Evolutionary conservation across 176 grass and related monocot genomes (phyloP).

Genomic region (Musa schizocarpa): DNA sequence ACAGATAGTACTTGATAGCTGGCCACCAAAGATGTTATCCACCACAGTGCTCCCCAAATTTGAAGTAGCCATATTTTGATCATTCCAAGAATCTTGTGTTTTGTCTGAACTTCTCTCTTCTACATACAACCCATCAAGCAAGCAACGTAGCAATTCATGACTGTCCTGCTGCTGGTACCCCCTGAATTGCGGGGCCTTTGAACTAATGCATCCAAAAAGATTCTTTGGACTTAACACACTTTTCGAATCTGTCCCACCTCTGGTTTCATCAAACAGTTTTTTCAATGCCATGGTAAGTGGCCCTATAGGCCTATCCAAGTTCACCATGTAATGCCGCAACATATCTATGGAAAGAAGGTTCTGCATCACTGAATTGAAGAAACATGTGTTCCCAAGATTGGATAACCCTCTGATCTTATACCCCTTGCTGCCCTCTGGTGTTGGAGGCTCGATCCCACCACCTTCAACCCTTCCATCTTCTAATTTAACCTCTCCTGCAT

Average conservation of each 20-base stretch:
- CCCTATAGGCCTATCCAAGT: constrained; percentile 33
- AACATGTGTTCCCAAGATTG: constrained; percentile 90
- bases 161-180: constrained; percentile 96
- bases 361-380: constrained; percentile 93
- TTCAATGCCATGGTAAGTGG: constrained; percentile 63
- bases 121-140: constrained; percentile 63
- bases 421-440: constrained; percentile 22
- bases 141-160: constrained; percentile 84
- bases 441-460: not conserved
- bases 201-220: constrained; percentile 70
- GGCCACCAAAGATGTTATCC: constrained; percentile 66
- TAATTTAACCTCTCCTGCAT: constrained; percentile 20
- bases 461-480: constrained; percentile 18
- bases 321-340: constrained; percentile 58
- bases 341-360: constrained; percentile 61
- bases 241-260: constrained; percentile 47
- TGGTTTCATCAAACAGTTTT: constrained; percentile 77
- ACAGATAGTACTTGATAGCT: constrained; percentile 79
- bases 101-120: constrained; percentile 70
- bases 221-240: constrained; percentile 63
- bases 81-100: constrained; percentile 9
- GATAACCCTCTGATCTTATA: constrained; percentile 65
- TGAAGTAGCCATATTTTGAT: constrained; percentile 18
- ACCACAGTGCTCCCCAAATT: constrained; percentile 36
- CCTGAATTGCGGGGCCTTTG: constrained; percentile 71